Evolutionary conservation across 257 asterid species (phyloP), one percentile per base, ranked within the genome.

Genomic region (Plantago ovata): DNA sequence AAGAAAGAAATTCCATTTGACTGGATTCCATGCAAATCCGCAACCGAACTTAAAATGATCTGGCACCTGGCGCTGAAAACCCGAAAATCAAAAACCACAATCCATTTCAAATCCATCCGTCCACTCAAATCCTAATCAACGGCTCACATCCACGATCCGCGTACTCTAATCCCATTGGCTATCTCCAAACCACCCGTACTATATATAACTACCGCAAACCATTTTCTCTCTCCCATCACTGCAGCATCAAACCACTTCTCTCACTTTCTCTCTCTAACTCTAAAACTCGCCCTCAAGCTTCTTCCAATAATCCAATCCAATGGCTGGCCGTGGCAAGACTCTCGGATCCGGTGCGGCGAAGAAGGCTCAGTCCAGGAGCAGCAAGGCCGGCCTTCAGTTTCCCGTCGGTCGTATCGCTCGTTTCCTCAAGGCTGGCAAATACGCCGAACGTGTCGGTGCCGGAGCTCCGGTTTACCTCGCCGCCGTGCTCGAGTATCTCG

Each of bases 361-460:
- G 75, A 80, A 80, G 69, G 72, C 86, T 6, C 69, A 62, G 22
- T 69, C 87, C 0, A 62, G 80, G n/a, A 77, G 81, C 66, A 75
- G 76, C 62, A 80, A 80, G 53, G 83, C 83, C 6, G 83, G 83
- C 3, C 79, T 80, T 40, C 83, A 76, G 43, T 80, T 80, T 19
- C 86, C 83, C 13, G 86, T 80, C 10, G 58, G 58, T n/a, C 58
- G 58, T 14, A 53, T 53, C n/a, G 58, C 58, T 13, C 58, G 58
- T 3, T 80, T 80, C 51, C 77, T 80, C 43, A 80, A 80, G 64
- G 86, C 86, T 48, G 83, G 86, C 1, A 80, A 80, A 69, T 80
- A 80, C 50, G 78, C 83, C 9, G 78, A 79, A 66, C 80, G 86
- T 42, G 58, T 53, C 18, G 58, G 58, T 10, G 58, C 58, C 20